phyloP scores from a whole-genome alignment of 176 grass and related monocot species.

The Paspalum notatum region DNA sequence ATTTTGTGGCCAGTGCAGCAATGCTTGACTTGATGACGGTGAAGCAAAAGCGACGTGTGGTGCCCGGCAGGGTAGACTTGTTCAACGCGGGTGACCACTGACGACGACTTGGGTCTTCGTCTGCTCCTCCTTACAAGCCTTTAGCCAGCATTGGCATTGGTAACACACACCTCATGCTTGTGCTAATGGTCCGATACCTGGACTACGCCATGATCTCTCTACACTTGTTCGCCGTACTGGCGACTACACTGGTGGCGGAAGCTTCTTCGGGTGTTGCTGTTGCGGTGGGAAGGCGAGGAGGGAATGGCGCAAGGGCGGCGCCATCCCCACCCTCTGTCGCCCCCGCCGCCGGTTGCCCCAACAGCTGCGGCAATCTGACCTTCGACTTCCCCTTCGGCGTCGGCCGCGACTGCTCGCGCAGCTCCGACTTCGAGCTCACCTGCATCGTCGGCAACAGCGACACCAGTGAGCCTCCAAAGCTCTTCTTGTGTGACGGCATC shows the following conservation, averaged over 20 bases:
- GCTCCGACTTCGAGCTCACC: constrained; percentile 27
- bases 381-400: constrained; percentile 42
- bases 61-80: too few relatives aligned
- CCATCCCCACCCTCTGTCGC: constrained; percentile 15
- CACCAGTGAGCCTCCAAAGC: neutral
- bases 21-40: too few relatives aligned
- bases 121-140: too few relatives aligned
- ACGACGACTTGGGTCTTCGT: too few relatives aligned
- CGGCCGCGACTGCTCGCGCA: constrained; percentile 23
- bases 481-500: neutral
- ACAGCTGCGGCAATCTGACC: constrained; percentile 13
- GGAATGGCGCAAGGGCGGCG: neutral
- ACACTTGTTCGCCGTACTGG: neutral
- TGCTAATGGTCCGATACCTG: too few relatives aligned
- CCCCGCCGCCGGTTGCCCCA: neutral
- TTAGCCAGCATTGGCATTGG: too few relatives aligned
- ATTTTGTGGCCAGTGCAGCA: too few relatives aligned
- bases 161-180: too few relatives aligned
- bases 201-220: neutral
- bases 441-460: too few relatives aligned
- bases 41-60: too few relatives aligned
- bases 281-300: too few relatives aligned
- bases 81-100: too few relatives aligned
- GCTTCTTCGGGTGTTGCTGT: neutral
- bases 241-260: neutral